Percentiles rank a stretch among this genome's conserved stretches.
Evolutionary conservation across 2,329 filamentous ascomycete genomes (phyloP).

Genomic region (Alternaria brassicicola): DNA sequence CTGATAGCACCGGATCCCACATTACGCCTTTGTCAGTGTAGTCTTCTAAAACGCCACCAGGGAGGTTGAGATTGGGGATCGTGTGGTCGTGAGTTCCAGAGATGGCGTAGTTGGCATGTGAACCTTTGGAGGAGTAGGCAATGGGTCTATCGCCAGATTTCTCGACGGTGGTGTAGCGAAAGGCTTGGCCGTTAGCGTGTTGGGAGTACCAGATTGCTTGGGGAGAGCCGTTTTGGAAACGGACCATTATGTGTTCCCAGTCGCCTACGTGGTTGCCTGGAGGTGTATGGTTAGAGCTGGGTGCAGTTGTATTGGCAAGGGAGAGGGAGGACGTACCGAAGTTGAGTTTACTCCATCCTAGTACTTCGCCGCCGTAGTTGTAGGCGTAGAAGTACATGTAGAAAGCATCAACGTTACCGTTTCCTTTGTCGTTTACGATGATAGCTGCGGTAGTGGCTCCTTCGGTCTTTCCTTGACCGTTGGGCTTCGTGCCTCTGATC

Average conservation of each 20-base stretch:
- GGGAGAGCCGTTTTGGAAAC: slow-evolving; percentile 64
- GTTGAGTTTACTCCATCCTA: slow-evolving; percentile 49
- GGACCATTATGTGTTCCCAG: slow-evolving; percentile 72
- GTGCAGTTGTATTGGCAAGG: not conserved
- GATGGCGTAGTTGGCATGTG: slow-evolving; percentile 69
- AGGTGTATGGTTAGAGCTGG: not conserved
- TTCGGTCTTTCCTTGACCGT: slow-evolving; percentile 57
- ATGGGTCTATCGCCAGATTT: slow-evolving; percentile 64
- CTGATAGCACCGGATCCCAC: slow-evolving; percentile 65
- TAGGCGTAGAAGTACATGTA: slow-evolving; percentile 69
- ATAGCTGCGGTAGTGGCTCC: slow-evolving; percentile 59
- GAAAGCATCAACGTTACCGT: slow-evolving; percentile 62
- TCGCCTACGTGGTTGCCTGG: slow-evolving; percentile 66
- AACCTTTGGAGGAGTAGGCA: slow-evolving; percentile 64
- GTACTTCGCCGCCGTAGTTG: slow-evolving; percentile 60
- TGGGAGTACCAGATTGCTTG: slow-evolving; percentile 67
- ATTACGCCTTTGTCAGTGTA: slow-evolving; percentile 62
- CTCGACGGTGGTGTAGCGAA: slow-evolving; percentile 59
- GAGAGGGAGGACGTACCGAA: slow-evolving; percentile 45
- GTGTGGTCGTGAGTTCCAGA: slow-evolving; percentile 66
- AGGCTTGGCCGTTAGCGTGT: slow-evolving; percentile 67
- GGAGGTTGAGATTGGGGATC: slow-evolving; percentile 66
- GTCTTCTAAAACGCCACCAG: slow-evolving; percentile 57
- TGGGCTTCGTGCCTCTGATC: slow-evolving; percentile 60
- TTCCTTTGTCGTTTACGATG: slow-evolving; percentile 64